These are phyloP conservation scores for Prunella vulgaris DNA, from an alignment of 257 asterid species.

Conservation along the genomic window DNA sequence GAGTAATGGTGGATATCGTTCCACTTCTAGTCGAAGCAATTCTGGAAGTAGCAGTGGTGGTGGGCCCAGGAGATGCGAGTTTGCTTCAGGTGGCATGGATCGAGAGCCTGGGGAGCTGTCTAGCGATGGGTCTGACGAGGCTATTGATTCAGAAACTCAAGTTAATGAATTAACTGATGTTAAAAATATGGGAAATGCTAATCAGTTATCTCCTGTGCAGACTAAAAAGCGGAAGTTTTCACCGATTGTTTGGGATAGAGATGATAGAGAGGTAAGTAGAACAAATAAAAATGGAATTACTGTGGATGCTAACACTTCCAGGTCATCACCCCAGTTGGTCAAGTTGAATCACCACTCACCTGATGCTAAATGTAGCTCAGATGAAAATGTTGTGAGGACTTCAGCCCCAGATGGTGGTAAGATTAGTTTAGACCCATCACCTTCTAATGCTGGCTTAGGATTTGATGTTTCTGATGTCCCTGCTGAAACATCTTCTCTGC, in stretches of 20 bases:
- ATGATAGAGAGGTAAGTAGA: constrained; percentile 44
- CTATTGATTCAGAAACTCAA: constrained; percentile 38
- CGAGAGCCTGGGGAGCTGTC: constrained; percentile 87
- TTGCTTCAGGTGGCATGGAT: constrained; percentile 31
- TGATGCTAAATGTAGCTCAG: constrained; percentile 17
- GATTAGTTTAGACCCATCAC: constrained; percentile 31
- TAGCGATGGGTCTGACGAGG: constrained; percentile 87
- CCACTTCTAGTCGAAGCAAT: constrained; percentile 54
- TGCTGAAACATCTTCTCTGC: constrained; percentile 27
- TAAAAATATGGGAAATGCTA: constrained; percentile 36
- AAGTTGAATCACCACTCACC: constrained; percentile 30
- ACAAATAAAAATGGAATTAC: constrained; percentile 31
- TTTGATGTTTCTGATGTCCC: constrained; percentile 30
- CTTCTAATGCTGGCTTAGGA: constrained; percentile 24
- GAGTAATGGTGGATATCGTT: constrained; percentile 39
- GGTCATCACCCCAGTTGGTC: constrained; percentile 30
- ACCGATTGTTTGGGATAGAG: constrained; percentile 91
- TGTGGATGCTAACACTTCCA: constrained; percentile 25
- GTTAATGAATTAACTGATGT: constrained; percentile 29
- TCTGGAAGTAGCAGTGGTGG: constrained; percentile 48
- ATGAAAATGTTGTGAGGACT: constrained; percentile 18
- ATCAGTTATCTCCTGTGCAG: constrained; percentile 30
- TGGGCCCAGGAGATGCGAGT: constrained; percentile 31
- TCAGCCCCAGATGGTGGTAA: constrained; percentile 21
- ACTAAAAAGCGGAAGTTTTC: constrained; percentile 71